Conservation (phyloP, 2,329 filamentous ascomycete genomes). For the Pseudopithomyces maydicus region DNA sequence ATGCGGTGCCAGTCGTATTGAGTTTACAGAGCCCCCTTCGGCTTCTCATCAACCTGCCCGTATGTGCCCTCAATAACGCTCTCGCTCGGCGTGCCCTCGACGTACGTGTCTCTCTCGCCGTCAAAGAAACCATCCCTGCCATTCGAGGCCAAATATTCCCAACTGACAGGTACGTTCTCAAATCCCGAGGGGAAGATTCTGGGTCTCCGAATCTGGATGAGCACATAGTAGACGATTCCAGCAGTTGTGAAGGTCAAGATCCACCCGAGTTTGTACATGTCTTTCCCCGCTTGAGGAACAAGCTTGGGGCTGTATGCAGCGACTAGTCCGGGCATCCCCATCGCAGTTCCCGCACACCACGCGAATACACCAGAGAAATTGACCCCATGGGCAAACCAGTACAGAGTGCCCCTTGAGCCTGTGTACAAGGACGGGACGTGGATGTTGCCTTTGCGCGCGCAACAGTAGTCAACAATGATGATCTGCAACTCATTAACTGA, state of each 20-base stretch:
- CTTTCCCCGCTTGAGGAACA: conserved; percentile 35
- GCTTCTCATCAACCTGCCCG: not conserved
- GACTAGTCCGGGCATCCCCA: conserved; percentile 42
- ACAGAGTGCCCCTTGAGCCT: conserved; percentile 20
- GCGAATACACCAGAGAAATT: conserved; percentile 41
- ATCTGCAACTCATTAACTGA: conserved; percentile 5
- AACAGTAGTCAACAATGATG: conserved; percentile 49
- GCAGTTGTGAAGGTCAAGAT: conserved; percentile 38
- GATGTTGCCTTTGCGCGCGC: conserved; percentile 48
- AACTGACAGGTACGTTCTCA: conserved; percentile 18
- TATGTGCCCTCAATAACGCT: not conserved
- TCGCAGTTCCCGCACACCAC: conserved; percentile 30
- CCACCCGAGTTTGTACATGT: conserved; percentile 43
- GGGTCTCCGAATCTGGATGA: conserved; percentile 21
- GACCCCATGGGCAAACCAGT: conserved; percentile 38
- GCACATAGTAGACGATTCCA: conserved; percentile 31
- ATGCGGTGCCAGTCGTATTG: no score
- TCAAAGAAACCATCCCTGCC: conserved; percentile 36
- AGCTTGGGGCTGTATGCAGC: conserved; percentile 37
- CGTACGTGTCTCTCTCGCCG: conserved; percentile 24
- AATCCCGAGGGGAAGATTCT: conserved; percentile 24
- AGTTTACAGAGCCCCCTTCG: not conserved
- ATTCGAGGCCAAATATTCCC: conserved; percentile 32
- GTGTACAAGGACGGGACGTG: conserved; percentile 47
- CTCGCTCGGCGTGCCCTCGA: not conserved